Evolutionary conservation across 2,329 filamentous ascomycete species (phyloP), one percentile per base, ranked within the genome.

Genomic region (Didymella exigua): DNA sequence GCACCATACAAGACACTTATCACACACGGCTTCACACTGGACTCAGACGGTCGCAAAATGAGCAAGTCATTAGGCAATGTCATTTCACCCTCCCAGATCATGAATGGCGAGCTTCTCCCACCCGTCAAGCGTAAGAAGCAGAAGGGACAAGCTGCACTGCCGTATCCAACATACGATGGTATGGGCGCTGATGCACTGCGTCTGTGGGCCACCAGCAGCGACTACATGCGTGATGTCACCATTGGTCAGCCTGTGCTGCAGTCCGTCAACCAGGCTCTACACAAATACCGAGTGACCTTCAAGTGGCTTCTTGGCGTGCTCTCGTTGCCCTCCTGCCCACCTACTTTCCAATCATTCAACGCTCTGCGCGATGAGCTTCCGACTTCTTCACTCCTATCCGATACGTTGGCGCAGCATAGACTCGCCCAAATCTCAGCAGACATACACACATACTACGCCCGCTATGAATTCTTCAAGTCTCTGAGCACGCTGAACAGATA

Each of bases 1-100:
- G 82, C 93, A 0, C 95, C 95, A 0, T 99, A 96, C 79, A 89
- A 87, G 69, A 90, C 86, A 3, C 81, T 99, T n/a, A 88, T 97
- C 57, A 99, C 95, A 0, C 95, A 99, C 71, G 95, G 95, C 1
- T 99, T 99, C 72, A 93, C 91, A 0, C 84, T 99, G 2, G 95
- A 99, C 67, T 83, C 89, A 44, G 79, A 89, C 30, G 93, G 93
- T n/a, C 91, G 90, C 71, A 99, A 99, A 75, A 99, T 99, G 95
- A 97, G 93, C 72, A 99, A 99, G 75, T 97, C 92, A 0, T 78
- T 97, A 1, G 95, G 95, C 14, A 99, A 99, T 69, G 88, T 90
- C 24, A 86, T 98, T 51, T 83, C 86, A 0, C 93, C 93, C 0
- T 80, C 84, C 6, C 82, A 96, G 59, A 92, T 99, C 62, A 95